Conservation (phyloP, 495 filamentous ascomycete species). For the Penicillium fimorum region DNA sequence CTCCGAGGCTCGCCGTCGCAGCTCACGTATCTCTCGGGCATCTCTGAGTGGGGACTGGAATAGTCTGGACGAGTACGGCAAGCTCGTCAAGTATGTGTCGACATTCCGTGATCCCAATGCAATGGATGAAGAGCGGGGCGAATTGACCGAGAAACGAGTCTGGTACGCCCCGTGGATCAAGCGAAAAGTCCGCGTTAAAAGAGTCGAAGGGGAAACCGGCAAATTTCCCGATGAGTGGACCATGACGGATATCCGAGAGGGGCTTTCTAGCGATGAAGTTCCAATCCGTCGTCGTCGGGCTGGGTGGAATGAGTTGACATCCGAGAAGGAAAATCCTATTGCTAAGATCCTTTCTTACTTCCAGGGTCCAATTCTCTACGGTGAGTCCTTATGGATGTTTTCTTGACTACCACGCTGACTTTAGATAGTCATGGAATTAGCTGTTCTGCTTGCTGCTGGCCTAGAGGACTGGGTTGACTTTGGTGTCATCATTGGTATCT, state of each 20-base stretch:
- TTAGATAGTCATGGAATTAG: slow-evolving; percentile 71
- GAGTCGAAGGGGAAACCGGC: slow-evolving; percentile 31
- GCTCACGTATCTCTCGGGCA: slow-evolving; percentile 40
- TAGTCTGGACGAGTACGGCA: slow-evolving; percentile 52
- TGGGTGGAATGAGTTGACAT: slow-evolving; percentile 70
- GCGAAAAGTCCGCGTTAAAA: slow-evolving; percentile 48
- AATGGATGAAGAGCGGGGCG: slow-evolving; percentile 24
- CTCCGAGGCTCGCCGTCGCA: slow-evolving; percentile 18
- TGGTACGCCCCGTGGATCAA: slow-evolving; percentile 61
- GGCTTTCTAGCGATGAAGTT: slow-evolving; percentile 55
- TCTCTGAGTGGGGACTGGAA: slow-evolving; percentile 39
- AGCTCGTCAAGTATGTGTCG: slow-evolving; percentile 62
- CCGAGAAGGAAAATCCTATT: slow-evolving; percentile 73
- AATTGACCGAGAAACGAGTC: slow-evolving; percentile 35
- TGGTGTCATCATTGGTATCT: slow-evolving; percentile 78
- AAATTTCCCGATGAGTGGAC: slow-evolving; percentile 69
- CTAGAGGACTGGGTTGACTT: slow-evolving; percentile 78
- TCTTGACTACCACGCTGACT: slow-evolving; percentile 22
- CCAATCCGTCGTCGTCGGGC: slow-evolving; percentile 56
- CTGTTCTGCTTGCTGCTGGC: slow-evolving; percentile 71
- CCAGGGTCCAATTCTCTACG: slow-evolving; percentile 76
- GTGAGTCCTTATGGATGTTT: slow-evolving; percentile 42
- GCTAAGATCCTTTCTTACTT: slow-evolving; percentile 73
- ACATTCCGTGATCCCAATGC: slow-evolving; percentile 54
- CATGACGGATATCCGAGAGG: slow-evolving; percentile 63